Base-by-base conservation (phyloP, 192 early-diverging fungal genomes). In the Podila verticillata region DNA sequence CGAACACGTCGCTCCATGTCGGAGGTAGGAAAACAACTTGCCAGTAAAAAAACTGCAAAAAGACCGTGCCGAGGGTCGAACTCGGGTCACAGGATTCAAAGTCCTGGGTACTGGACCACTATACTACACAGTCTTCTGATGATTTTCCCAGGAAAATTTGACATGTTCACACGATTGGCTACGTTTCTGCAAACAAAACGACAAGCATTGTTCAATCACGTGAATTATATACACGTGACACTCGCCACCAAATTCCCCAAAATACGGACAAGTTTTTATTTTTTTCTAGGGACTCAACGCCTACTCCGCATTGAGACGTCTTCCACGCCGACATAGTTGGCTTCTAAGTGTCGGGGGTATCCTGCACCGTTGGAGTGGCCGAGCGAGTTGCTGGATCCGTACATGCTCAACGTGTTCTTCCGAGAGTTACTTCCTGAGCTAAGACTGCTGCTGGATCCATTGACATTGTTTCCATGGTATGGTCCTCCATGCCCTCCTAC, bases 381-480 rank as follows among this genome's bases (percentile, higher is more conserved):
- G 15, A 59, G 24, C 30, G 58, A 30, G 28, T 30, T 30, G 13
- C 19, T 24, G 24, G 72, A 36, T 8, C 72, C 47, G 49, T 75
- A 75, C 73, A 75, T 75, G 44, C 66, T 75, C 2, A 60, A 68
- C 34, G 65, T 61, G 28, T 75, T 68, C 39, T 65, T 66, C 26
- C 66, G 39, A 10, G 73, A 57, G 39, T 15, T 44, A 3, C 39
- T 44, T 44, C 30, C 65, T 60, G 48, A 63, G 48, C 32, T 66
- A 56, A 56, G 61, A 49, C 54, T 64, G 51, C 54, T 64, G 24
- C 5, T 64, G 44, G 17, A 30, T 12, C 17, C n/a, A 29, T 30
- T 24, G 58, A 59, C 15, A 29, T 30, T 19, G 58, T 30, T 19
- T 9, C 30, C 58, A 59, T 32, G 1, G 35, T 44, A 17, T 44